phyloP scores from a whole-genome alignment of 306 rosid genomes.

The Vigna mungo region DNA sequence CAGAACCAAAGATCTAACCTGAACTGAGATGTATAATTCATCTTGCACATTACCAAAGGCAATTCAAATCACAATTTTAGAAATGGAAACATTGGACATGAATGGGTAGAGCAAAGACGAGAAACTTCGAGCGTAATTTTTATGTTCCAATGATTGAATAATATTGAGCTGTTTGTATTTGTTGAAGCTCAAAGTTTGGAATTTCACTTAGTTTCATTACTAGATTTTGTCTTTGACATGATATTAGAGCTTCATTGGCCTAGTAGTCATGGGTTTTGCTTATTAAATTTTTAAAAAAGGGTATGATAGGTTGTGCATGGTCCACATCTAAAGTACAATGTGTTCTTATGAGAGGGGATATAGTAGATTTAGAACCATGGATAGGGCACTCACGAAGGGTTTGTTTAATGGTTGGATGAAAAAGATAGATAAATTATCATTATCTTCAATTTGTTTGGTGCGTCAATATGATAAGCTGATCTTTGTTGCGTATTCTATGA shows the following conservation, averaged over 20 bases:
- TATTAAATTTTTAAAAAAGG: not conserved
- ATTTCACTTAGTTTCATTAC: too few relatives aligned
- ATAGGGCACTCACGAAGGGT: not conserved
- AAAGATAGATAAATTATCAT: not conserved
- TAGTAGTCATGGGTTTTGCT: not conserved
- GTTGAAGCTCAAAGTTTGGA: not conserved
- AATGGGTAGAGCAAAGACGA: constrained; percentile 1
- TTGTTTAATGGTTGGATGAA: not conserved
- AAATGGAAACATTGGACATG: not conserved
- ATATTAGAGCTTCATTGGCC: not conserved
- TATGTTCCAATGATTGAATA: not conserved
- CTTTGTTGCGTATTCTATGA: not conserved
- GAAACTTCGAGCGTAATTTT: not conserved
- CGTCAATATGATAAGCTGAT: not conserved
- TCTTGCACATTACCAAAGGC: constrained; percentile 8
- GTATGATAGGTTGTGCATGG: not conserved
- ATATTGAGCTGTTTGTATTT: not conserved
- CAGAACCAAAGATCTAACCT: not conserved
- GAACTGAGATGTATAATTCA: constrained; percentile 5
- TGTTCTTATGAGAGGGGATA: not conserved
- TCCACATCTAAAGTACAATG: not conserved
- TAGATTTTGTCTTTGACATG: not conserved
- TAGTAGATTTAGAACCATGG: not conserved
- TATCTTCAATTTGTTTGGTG: not conserved
- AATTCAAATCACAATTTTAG: not conserved